Base-by-base conservation (phyloP, 2,329 filamentous ascomycete species). In the Trichophyton rubrum region DNA sequence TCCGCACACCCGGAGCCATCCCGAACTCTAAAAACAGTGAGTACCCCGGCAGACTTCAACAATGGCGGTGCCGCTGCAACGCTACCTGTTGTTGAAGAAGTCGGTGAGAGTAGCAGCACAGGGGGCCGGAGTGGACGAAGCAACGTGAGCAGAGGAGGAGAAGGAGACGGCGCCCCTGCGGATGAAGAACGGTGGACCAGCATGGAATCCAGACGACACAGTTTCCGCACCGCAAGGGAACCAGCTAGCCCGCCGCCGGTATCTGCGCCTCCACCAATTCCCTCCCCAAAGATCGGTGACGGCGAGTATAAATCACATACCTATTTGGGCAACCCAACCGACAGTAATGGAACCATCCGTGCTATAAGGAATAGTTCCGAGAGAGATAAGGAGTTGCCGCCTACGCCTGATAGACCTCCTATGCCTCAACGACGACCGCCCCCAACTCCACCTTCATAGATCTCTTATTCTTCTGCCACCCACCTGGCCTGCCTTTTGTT, bases 61-160 rank as follows among this genome's bases (percentile, higher is more conserved):
- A 69, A 80, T 75, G 78, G 80, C 13, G 73, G 78, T 11, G 70
- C 70, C 27, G 77, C 80, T 11, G 79, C 79, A 35, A 84, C 80
- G 1, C 76, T 97, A 1, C 92, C 92, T 0, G 86, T 96, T 8
- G 90, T 97, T 5, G 89, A 96, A 66, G 92, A 97, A 74, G 87
- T 85, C n/a, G 88, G 85, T 3, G 92, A 96, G 72, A 85, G 80
- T 8, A 82, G 80, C 6, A 89, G 86, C 62, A 64, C 62, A 22
- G 62, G 64, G 13, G 63, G 59, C 27, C 61, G 60, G 56, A 62
- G 64, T 35, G 62, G 58, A 3, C 43, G 59, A 22, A 63, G 62
- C 17, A 60, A 61, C 17, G 35, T 11, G 40, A 53, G 55, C 11
- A 55, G 35, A 11, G 53, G 2, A 24, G 59, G 55, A 30, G 60